A percentile compares a stretch with the other conserved stretches of the same genome.
phyloP scores from a whole-genome alignment of 2,329 filamentous ascomycete species.

The Microascus cirrosus region DNA sequence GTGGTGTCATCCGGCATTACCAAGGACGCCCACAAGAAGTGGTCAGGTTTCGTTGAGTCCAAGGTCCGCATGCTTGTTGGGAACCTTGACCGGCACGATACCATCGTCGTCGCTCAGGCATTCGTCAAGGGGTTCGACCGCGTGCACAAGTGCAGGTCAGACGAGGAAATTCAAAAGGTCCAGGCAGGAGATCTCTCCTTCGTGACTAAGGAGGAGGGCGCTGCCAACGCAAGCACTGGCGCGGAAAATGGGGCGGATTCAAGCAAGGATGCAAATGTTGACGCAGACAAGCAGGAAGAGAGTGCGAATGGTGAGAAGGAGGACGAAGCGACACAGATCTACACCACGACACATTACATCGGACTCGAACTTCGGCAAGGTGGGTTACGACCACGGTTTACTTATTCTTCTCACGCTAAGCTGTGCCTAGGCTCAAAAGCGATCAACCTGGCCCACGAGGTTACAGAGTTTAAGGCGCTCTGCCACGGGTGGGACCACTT shows the following conservation, averaged over 20 bases:
- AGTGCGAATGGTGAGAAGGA: conserved; percentile 11
- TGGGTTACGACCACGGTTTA: conserved; percentile 27
- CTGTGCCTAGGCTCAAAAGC: conserved; percentile 48
- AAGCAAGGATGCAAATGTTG: conserved; percentile 16
- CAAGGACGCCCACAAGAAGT: conserved; percentile 74
- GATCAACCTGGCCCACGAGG: conserved; percentile 70
- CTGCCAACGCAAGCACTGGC: conserved; percentile 34
- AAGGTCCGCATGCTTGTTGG: conserved; percentile 80
- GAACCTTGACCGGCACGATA: conserved; percentile 68
- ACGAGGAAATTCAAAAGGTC: conserved; percentile 37
- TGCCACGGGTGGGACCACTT: conserved; percentile 70
- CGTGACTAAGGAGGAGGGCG: conserved; percentile 29
- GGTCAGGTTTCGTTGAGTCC: conserved; percentile 88
- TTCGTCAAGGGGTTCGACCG: conserved; percentile 92
- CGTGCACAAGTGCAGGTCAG: conserved; percentile 56
- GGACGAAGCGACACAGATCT: conserved; percentile 32
- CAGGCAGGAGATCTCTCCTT: conserved; percentile 40
- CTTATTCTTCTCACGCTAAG: background rate
- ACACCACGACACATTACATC: conserved; percentile 90
- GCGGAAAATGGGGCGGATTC: conserved; percentile 15
- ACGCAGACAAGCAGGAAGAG: conserved; percentile 5
- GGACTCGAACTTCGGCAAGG: conserved; percentile 71
- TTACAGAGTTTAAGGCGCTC: conserved; percentile 75
- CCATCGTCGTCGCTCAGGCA: conserved; percentile 74
- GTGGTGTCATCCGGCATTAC: conserved; percentile 74